Percentiles rank a stretch among this genome's conserved stretches.
phyloP scores from a whole-genome alignment of 2,329 filamentous ascomycete species.

The Colletotrichum melonis region DNA sequence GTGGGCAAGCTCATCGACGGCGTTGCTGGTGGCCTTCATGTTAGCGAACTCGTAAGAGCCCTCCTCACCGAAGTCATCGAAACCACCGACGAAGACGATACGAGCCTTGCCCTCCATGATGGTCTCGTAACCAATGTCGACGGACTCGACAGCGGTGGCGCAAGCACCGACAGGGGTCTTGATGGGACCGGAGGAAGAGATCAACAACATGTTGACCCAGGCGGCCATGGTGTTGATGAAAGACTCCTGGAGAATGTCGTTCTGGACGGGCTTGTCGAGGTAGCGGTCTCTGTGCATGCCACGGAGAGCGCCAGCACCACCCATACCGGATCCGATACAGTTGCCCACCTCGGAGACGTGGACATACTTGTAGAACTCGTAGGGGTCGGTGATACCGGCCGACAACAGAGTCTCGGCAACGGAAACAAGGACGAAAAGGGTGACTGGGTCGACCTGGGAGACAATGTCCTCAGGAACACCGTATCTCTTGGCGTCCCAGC shows the following conservation, averaged over 20 bases:
- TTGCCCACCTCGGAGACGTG: slow-evolving; percentile 98
- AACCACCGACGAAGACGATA: slow-evolving; percentile 97
- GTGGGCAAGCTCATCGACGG: slow-evolving; percentile 94
- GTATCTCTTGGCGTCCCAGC: slow-evolving; percentile 96
- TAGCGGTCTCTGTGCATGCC: slow-evolving; percentile 99
- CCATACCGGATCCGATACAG: slow-evolving; percentile 98
- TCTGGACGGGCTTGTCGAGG: slow-evolving; percentile 96
- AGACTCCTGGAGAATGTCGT: slow-evolving; percentile 98
- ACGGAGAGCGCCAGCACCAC: slow-evolving; percentile 89
- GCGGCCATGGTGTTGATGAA: slow-evolving; percentile 99
- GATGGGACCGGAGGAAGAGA: slow-evolving; percentile 97
- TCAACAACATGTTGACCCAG: slow-evolving; percentile 98
- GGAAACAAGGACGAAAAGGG: slow-evolving; percentile 92
- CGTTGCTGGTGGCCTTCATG: slow-evolving; percentile 99
- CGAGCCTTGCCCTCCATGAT: slow-evolving; percentile 98
- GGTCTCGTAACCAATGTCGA: slow-evolving; percentile 98
- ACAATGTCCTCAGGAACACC: slow-evolving; percentile 98
- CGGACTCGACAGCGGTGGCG: slow-evolving; percentile 95
- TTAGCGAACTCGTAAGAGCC: slow-evolving; percentile 99
- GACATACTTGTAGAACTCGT: slow-evolving; percentile 99
- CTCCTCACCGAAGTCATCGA: slow-evolving; percentile 99
- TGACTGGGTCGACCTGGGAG: slow-evolving; percentile 95
- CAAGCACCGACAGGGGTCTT: slow-evolving; percentile 99
- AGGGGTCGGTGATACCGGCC: slow-evolving; percentile 96
- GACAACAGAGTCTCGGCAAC: slow-evolving; percentile 92